Percentiles rank a stretch among this genome's conserved stretches.
Conservation (phyloP, 1,284 basidiomycete genomes). For the Puccinia novopanici region DNA sequence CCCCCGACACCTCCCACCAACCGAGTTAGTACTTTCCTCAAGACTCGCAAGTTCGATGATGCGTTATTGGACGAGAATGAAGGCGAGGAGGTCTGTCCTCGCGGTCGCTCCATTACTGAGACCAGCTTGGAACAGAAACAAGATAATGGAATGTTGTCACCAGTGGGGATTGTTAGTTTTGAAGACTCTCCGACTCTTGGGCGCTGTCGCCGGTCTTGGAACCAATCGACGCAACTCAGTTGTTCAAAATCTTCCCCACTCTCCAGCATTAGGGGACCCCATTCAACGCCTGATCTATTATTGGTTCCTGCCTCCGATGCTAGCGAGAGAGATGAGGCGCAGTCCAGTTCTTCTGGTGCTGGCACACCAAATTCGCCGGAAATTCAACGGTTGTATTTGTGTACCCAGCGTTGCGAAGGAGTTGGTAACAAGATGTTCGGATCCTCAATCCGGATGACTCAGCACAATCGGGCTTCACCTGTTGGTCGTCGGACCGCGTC, state of each 20-base stretch:
- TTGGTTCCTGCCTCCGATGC: not conserved
- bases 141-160: conserved; percentile 12
- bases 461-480: not conserved
- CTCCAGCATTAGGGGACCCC: not conserved
- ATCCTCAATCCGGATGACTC: conserved; percentile 26
- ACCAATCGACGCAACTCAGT: not conserved
- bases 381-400: conserved; percentile 2
- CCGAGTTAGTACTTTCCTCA: conserved; percentile 15
- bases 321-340: not conserved
- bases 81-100: not conserved
- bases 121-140: not conserved
- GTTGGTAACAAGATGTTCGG: conserved; percentile 49
- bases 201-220: conserved; percentile 1
- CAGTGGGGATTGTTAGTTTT: conserved; percentile 1
- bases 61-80: not conserved
- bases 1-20: not conserved
- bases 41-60: conserved; percentile 27
- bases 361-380: not conserved
- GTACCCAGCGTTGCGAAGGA: conserved; percentile 34
- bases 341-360: not conserved
- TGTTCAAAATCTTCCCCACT: not conserved
- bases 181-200: conserved; percentile 34
- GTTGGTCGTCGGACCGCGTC: conserved; percentile 15
- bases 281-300: conserved; percentile 8
- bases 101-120: not conserved